Percentiles rank a stretch among this genome's conserved stretches.
Conservation (phyloP, 2,329 filamentous ascomycete species). For the Paramyrothecium roridum region DNA sequence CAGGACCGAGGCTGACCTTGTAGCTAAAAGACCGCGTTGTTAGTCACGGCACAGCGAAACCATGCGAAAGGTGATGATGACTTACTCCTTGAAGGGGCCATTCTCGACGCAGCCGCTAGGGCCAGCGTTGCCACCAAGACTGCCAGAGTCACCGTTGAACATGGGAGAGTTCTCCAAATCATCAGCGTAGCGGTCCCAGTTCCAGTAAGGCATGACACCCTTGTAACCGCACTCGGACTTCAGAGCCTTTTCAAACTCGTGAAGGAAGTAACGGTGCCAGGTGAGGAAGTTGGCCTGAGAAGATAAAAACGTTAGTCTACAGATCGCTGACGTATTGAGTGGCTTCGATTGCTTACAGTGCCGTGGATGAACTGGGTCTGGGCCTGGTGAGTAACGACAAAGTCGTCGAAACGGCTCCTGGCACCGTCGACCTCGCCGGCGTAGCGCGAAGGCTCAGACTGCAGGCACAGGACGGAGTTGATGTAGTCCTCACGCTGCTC, state of each 20-base stretch:
- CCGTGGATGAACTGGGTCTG: slow-evolving; percentile 1
- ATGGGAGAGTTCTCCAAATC: not conserved
- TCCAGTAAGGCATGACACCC: slow-evolving; percentile 3
- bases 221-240: not conserved
- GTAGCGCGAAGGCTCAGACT: not conserved
- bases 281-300: slow-evolving; percentile 1
- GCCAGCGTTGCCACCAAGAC: not conserved
- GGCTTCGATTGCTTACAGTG: not conserved
- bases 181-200: slow-evolving; percentile 2
- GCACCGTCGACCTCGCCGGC: not conserved
- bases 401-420: slow-evolving; percentile 1
- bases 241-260: slow-evolving; percentile 1
- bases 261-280: slow-evolving; percentile 3
- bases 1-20: not conserved
- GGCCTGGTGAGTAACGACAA: not conserved
- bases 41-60: not conserved
- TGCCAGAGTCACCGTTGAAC: slow-evolving; percentile 1
- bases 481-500: not conserved
- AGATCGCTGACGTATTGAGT: not conserved
- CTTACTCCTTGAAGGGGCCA: slow-evolving; percentile 2
- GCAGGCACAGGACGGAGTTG: not conserved
- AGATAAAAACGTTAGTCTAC: not conserved
- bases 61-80: too few relatives aligned
- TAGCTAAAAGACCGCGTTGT: not conserved
- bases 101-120: not conserved